Evolutionary conservation across 371 early-diverging fungal genomes (phyloP), one percentile per base, ranked within the genome.

Genomic region (Enteropsectra breve): DNA sequence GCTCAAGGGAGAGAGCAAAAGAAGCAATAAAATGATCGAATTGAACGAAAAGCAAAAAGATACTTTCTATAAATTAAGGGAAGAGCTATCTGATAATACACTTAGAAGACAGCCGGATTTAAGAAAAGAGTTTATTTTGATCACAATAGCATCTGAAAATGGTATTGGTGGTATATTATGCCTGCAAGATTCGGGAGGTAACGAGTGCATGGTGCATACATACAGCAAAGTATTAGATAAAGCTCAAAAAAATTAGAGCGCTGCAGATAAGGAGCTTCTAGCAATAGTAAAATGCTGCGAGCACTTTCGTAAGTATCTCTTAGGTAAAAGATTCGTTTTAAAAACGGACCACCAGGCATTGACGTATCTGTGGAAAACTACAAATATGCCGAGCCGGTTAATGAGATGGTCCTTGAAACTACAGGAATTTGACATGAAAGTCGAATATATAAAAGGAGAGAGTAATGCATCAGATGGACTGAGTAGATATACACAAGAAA

Each of bases 291-390:
- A 33, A 37, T 66, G 36, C 52, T 40, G 61, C 3, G 49, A 75
- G 15, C 59, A 75, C 34, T 63, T 73, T 56, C 63, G 61, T 32
- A 61, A 63, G 37, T 18, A 68, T 1, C 32, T 72, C 26, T 54
- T 24, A 61, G 72, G 65, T 30, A 68, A 45, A 46, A 59, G 24
- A 48, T 75, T 72, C 46, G 45, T 18, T 32, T 1, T 75, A 30
- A 62, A 34, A 45, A 72, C 72, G 1, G 75, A 75, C 38, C 72
- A 75, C 40, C 69, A 72, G 61, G 63, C 73, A 26, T 18, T 72
- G 55, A 32, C 1, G 30, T 8, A 52, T 13, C 34, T 66, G 1
- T 48, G 26, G 65, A 75, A 69, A 45, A 32, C n/a, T 29, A 21
- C 37, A 4, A 61, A 61, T 38, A 26, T 37, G 45, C 50, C 49